Evolutionary conservation across 495 filamentous ascomycete genomes (phyloP).

Genomic region (Penicillium lividum): DNA sequence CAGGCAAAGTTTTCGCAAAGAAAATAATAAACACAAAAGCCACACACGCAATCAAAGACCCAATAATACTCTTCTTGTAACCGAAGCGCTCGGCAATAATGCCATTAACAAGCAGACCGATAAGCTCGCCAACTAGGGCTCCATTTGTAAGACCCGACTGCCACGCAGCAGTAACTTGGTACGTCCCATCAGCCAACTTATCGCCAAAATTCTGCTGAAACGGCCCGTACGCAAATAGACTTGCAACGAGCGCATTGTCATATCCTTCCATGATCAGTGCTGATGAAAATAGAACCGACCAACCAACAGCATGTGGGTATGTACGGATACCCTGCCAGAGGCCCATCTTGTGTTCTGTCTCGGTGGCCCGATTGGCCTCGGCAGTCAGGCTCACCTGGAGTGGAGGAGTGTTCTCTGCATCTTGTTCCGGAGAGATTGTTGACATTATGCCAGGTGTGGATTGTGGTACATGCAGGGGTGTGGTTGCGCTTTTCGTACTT

Average conservation of each 20-base stretch:
- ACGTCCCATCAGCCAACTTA: conserved; percentile 27
- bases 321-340: background rate
- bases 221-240: conserved; percentile 18
- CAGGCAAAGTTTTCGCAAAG: conserved; percentile 64
- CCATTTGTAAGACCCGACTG: conserved; percentile 66
- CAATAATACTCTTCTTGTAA: conserved; percentile 61
- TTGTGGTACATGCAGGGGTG: background rate
- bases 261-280: conserved; percentile 47
- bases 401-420: background rate
- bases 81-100: conserved; percentile 63
- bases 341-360: conserved; percentile 1
- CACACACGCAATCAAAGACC: conserved; percentile 42
- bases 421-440: background rate
- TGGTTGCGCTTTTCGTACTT: background rate
- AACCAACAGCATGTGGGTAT: conserved; percentile 40
- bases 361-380: conserved; percentile 2
- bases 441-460: background rate
- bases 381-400: background rate
- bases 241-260: conserved; percentile 35
- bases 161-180: conserved; percentile 51
- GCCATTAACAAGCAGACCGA: conserved; percentile 65
- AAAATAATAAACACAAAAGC: conserved; percentile 74
- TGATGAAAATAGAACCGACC: conserved; percentile 38
- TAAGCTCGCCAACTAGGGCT: conserved; percentile 55
- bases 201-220: conserved; percentile 29